Base-by-base conservation (phyloP, 2,329 filamentous ascomycete species). In the Ceratocystis albifundus region DNA sequence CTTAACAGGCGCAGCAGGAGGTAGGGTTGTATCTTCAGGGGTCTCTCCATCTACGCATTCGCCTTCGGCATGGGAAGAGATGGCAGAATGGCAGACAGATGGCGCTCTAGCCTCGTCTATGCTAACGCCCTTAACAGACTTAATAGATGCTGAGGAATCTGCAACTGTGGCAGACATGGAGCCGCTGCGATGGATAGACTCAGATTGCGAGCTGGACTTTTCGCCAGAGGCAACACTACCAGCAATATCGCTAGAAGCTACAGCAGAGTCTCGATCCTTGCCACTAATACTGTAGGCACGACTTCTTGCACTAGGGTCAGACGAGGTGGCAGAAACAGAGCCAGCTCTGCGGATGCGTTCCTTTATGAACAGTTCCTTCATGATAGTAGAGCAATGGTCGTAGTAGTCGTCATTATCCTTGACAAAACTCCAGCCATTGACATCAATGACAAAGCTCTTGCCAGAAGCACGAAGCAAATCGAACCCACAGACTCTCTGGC, bases 341-440 rank as follows among this genome's bases (percentile, higher is more conserved):
- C 78, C 79, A 88, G 76, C 81, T 88, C 74, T 36, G 64, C 66
- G 62, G 7, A 84, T 76, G 72, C 86, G 90, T 75, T 96, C 93
- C 69, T 85, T 85, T 69, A 95, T 80, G 70, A 99, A 97, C 73
- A 95, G 89, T 5, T 94, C 87, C 72, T 87, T 89, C 64, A 99
- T 78, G 62, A 97, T 96, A 68, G 80, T 86, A 25, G 94, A 86
- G 71, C 88, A 94, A 72, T 90, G 90, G 72, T 97, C 89, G 74
- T 99, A 99, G 75, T 99, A 99, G 68, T 96, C 92, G 69, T 96
- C 93, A 72, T 99, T 99, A 75, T 99, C 95, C 75, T 99, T 99
- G 75, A 99, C 94, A 72, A 99, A 99, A 73, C 93, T 97, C 95
- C 95, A 99, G 12, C 94, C 94, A 74, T 99, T 99, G 71, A 99